Evolutionary conservation across 495 filamentous ascomycete genomes (phyloP).

Genomic region (Saxispiralis lemnorum): DNA sequence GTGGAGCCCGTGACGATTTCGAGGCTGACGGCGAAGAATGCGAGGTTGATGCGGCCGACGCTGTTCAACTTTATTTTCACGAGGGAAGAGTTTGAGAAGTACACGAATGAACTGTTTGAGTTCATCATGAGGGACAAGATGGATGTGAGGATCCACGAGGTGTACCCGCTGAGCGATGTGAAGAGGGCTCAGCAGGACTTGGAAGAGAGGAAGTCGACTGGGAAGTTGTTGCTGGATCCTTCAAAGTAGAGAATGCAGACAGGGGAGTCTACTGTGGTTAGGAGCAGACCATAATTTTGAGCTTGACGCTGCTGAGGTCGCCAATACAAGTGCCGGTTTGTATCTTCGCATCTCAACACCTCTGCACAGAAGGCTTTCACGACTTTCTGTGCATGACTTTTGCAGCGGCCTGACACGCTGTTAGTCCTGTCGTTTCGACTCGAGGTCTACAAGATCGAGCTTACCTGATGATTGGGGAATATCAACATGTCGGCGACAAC

Average conservation of each 20-base stretch:
- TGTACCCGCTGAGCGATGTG: constrained; percentile 66
- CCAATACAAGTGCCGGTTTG: no score
- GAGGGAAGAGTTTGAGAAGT: constrained; percentile 56
- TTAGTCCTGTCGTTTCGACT: no score
- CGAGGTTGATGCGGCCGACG: constrained; percentile 57
- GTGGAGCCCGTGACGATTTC: constrained; percentile 58
- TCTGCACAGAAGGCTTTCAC: neutral
- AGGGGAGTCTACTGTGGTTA: no score
- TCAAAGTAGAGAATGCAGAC: constrained; percentile 13
- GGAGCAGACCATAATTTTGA: no score
- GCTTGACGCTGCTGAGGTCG: no score
- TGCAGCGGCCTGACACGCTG: constrained; percentile 27
- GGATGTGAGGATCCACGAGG: constrained; percentile 57
- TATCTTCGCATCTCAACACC: no score
- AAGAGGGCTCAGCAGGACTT: constrained; percentile 63
- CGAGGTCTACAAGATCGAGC: constrained; percentile 9
- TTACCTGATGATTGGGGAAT: constrained; percentile 82
- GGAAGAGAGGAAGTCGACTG: constrained; percentile 65
- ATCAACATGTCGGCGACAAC: constrained; percentile 84
- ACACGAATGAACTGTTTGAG: constrained; percentile 54
- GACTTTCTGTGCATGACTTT: constrained; percentile 35
- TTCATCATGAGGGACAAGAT: constrained; percentile 51
- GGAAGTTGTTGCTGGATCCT: constrained; percentile 46
- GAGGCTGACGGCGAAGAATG: constrained; percentile 53
- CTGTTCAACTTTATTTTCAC: constrained; percentile 60